Base-by-base conservation (phyloP, 176 grass and related monocot species). In the Tillandsia fasciculata region DNA sequence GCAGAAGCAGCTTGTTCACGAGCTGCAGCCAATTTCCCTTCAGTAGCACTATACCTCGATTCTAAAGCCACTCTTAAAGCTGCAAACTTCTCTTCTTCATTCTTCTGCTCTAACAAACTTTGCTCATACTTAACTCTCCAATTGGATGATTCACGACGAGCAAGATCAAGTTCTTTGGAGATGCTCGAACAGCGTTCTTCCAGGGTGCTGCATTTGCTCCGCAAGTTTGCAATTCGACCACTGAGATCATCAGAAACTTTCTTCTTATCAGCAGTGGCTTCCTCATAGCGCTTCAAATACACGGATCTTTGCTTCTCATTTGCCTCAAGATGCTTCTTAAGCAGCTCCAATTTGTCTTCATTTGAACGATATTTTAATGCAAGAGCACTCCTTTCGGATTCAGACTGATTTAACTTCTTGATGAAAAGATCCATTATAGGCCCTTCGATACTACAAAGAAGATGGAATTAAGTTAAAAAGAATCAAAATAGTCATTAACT, bases 301-400 rank as follows among this genome's bases (percentile, higher is more conserved):
- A 89, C 90, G 58, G 80, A 78, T 79, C 83, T 93, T 27, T 93
- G 74, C n/a, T 67, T 68, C 29, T 93, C 90, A 71, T 83, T 87
- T 49, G 80, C 74, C 51, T 83, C 78, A 65, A 86, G 80, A 77
- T 93, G 90, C 42, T 86, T 93, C 74, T 75, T 76, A 22, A 93
- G 61, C 70, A 93, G 83, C 65, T 74, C 83, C 54, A 93, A 71
- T 68, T 89, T 84, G 59, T 86, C 90, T 65, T 93, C 86, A 52
- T 86, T 85, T 73, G 90, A 83, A 8, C 72, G 80, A 14, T 51
- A 82, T 78, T 82, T 89, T 70, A 93, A 49, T 78, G 83, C 74
- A 71, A 89, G 76, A 66, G 86, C 76, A 76, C 82, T 84, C 67
- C 71, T 79, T 67, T 86, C 74, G 71, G 90, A 81, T 79, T 93